Conservation (phyloP, 2,329 filamentous ascomycete species). For the Epichloe scottii region DNA sequence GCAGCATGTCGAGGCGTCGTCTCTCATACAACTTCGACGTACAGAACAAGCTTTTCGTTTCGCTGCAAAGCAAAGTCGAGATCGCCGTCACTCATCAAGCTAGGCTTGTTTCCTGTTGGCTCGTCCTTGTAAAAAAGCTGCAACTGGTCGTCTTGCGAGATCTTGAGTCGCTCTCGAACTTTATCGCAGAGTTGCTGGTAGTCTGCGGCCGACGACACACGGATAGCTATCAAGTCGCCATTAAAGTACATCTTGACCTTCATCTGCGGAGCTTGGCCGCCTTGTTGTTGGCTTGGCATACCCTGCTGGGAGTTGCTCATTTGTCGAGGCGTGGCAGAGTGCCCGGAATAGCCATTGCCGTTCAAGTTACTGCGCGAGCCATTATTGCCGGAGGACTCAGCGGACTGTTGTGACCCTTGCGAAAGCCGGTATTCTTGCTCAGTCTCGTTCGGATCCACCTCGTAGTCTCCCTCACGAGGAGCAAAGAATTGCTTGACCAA, state of each 20-base stretch:
- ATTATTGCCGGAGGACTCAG: constrained; percentile 47
- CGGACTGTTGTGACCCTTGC: constrained; percentile 54
- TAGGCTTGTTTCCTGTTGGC: constrained; percentile 58
- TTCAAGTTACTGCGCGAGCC: constrained; percentile 53
- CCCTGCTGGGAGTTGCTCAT: constrained; percentile 29
- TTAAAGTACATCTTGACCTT: constrained; percentile 95
- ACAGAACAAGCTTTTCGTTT: constrained; percentile 78
- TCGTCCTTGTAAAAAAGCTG: constrained; percentile 82
- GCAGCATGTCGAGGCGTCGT: neutral
- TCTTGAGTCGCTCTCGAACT: constrained; percentile 70
- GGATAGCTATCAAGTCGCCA: constrained; percentile 81
- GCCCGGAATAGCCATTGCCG: constrained; percentile 38
- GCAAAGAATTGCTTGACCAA: constrained; percentile 86
- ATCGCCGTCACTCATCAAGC: constrained; percentile 68
- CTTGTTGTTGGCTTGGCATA: constrained; percentile 17
- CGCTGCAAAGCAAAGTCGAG: constrained; percentile 67
- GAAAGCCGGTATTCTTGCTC: constrained; percentile 72
- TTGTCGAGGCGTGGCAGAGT: constrained; percentile 36
- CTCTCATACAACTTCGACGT: constrained; percentile 42
- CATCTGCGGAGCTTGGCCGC: constrained; percentile 40
- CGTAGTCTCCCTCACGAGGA: constrained; percentile 81
- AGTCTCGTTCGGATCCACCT: constrained; percentile 65
- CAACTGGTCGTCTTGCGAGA: constrained; percentile 55
- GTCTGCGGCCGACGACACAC: constrained; percentile 69
- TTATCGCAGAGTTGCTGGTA: constrained; percentile 72